A percentile compares a stretch with the other conserved stretches of the same genome.
Evolutionary conservation across 2,329 filamentous ascomycete genomes (phyloP).

Genomic region (Calonectria naviculata): DNA sequence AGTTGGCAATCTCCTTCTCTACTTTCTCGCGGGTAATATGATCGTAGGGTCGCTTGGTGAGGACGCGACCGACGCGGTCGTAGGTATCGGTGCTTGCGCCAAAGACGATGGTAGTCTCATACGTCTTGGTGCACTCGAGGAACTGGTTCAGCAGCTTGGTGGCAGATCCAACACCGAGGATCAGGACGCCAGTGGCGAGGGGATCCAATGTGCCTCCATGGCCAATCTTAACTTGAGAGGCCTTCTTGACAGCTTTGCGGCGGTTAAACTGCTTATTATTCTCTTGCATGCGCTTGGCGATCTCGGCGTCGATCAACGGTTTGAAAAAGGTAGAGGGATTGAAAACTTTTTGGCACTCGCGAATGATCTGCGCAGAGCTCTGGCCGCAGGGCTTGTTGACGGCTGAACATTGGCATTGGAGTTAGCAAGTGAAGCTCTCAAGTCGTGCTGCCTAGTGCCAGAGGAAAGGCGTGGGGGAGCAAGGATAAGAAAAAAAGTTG

Average conservation of each 20-base stretch:
- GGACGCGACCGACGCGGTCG: constrained; percentile 85
- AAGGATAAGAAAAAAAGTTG: neutral
- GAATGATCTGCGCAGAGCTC: constrained; percentile 90
- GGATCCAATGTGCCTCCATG: constrained; percentile 97
- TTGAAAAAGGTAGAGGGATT: constrained; percentile 83
- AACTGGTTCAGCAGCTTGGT: constrained; percentile 87
- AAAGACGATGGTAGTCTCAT: constrained; percentile 90
- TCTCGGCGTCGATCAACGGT: constrained; percentile 78
- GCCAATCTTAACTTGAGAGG: constrained; percentile 87
- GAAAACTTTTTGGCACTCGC: constrained; percentile 87
- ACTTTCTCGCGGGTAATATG: constrained; percentile 85
- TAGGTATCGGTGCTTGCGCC: constrained; percentile 94
- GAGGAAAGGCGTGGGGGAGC: neutral
- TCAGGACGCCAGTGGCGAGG: constrained; percentile 91
- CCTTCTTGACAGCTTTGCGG: constrained; percentile 66
- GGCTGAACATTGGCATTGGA: constrained; percentile 61
- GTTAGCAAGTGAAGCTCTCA: constrained; percentile 4
- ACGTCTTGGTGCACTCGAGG: constrained; percentile 90
- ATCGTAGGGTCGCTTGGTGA: constrained; percentile 79
- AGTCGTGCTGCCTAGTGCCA: neutral
- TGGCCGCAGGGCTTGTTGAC: constrained; percentile 92
- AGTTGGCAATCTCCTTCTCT: constrained; percentile 78
- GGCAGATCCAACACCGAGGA: constrained; percentile 86
- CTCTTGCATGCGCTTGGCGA: constrained; percentile 65
- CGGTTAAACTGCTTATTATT: constrained; percentile 69